Base-by-base conservation (phyloP, 176 grass and related monocot species). In the Phyllostachys edulis region DNA sequence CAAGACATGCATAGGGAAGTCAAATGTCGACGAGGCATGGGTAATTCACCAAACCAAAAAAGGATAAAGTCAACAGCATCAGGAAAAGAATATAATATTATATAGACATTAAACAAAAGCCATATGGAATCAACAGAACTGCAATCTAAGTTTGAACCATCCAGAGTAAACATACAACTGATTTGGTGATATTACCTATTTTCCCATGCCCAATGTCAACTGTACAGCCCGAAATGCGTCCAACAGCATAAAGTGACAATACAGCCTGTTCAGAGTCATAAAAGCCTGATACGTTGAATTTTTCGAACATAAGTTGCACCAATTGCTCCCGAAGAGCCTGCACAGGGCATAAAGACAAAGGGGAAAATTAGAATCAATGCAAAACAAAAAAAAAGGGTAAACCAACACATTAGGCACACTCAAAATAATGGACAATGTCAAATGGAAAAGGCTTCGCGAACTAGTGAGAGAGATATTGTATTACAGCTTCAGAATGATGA, bases 251-350 rank as follows among this genome's bases (percentile, higher is more conserved):
- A 59, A 99, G 97, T 69, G 97, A 99, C 57, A 99, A 75, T 64
- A 99, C 97, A 69, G 91, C 97, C 64, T 99, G 93, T 88, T 99
- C 97, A 64, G 93, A 96, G 52, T 92, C 97, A 87, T 99, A 99
- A 92, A 99, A 99, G 20, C 97, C 97, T 79, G 97, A 99, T 52
- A 99, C 91, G 3, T 99, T 96, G 87, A 99, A 99, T 78, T 91
- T 96, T 77, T 99, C 97, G 73, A 99, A 99, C 97, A 99, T 99
- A 85, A 99, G 86, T 56, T 96, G 93, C 23, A 87, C 91, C 66
- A 96, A 52, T 82, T 99, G 91, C 76, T 99, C 97, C 79, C 93
- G 91, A 39, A 94, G 82, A 76, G 88, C 81, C 97, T 99, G 93
- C 41, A 91, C 3, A 82, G 12, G 17, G 60, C 84, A 87, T 65